Evolutionary conservation across 176 grass and related monocot genomes (phyloP).

Genomic region (Neostapfia colusana): DNA sequence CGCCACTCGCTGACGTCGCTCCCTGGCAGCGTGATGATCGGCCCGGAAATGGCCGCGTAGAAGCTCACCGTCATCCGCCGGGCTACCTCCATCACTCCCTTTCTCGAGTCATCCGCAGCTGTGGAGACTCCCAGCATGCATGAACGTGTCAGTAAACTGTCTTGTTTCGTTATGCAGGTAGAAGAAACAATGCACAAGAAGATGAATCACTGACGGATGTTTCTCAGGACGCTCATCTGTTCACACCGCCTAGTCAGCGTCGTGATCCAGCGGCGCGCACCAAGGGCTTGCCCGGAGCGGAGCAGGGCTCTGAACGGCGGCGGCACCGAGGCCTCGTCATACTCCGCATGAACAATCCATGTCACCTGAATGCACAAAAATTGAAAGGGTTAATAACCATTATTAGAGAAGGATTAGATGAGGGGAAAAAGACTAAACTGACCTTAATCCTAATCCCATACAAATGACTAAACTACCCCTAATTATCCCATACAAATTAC

Average conservation of each 20-base stretch:
- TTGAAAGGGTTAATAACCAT: too few species aligned
- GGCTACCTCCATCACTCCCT: constrained; percentile 38
- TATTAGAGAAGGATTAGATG: too few species aligned
- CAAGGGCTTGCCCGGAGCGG: constrained; percentile 46
- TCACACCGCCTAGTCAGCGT: constrained; percentile 36
- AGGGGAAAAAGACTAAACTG: too few species aligned
- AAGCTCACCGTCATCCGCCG: constrained; percentile 48
- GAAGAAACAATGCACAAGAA: not conserved
- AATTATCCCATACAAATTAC: too few species aligned
- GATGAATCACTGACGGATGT: not conserved
- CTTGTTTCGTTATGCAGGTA: not conserved
- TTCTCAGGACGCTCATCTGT: not conserved
- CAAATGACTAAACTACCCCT: too few species aligned
- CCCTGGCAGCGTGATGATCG: not conserved
- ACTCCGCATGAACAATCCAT: constrained; percentile 50
- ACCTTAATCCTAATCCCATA: too few species aligned
- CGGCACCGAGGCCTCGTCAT: not conserved
- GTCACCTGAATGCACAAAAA: constrained; percentile 26
- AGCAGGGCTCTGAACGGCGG: constrained; percentile 24
- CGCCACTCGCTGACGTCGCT: constrained; percentile 8
- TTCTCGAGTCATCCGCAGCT: not conserved
- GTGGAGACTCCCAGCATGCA: not conserved
- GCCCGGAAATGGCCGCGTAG: constrained; percentile 18
- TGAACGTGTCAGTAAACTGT: too few species aligned
- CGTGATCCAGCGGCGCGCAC: constrained; percentile 29